Evolutionary conservation across 1,284 basidiomycete genomes (phyloP).

Genomic region (Trichosporon sp.): DNA sequence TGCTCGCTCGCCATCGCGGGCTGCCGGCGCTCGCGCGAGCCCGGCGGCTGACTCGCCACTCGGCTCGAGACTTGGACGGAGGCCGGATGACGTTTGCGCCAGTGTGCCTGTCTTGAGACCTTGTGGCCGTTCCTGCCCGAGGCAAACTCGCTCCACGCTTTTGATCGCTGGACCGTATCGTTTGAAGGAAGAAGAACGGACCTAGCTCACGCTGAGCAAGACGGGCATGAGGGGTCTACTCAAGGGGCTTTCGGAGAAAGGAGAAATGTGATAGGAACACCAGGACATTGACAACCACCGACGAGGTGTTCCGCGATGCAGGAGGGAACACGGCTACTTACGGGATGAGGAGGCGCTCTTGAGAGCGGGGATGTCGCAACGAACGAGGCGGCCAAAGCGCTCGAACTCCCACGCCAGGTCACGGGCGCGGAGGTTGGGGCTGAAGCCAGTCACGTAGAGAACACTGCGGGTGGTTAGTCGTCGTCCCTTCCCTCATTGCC

Average conservation of each 20-base stretch:
- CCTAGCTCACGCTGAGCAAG: constrained; percentile 8
- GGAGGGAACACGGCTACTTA: constrained; percentile 29
- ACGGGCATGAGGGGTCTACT: constrained; percentile 16
- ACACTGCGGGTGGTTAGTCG: constrained; percentile 53
- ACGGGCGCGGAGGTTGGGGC: constrained; percentile 67
- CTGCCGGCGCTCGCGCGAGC: neutral
- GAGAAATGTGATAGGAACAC: neutral
- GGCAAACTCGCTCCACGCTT: constrained; percentile 2
- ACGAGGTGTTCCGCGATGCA: neutral
- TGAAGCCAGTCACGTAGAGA: constrained; percentile 80
- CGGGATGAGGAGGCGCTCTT: constrained; percentile 42
- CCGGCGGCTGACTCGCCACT: neutral
- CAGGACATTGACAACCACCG: neutral
- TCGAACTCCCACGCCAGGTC: constrained; percentile 84
- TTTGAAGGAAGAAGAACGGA: neutral
- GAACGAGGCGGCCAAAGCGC: constrained; percentile 58
- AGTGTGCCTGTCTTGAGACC: neutral
- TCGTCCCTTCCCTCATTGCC: neutral
- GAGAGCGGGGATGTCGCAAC: constrained; percentile 81
- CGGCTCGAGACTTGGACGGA: neutral
- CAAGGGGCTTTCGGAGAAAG: neutral
- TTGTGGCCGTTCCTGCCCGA: neutral
- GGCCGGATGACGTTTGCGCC: constrained; percentile 1
- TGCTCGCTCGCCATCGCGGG: neutral
- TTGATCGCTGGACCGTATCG: neutral